Evolutionary conservation across 139 green algal species (phyloP).

Genomic region (Edaphochlamys debaryana): DNA sequence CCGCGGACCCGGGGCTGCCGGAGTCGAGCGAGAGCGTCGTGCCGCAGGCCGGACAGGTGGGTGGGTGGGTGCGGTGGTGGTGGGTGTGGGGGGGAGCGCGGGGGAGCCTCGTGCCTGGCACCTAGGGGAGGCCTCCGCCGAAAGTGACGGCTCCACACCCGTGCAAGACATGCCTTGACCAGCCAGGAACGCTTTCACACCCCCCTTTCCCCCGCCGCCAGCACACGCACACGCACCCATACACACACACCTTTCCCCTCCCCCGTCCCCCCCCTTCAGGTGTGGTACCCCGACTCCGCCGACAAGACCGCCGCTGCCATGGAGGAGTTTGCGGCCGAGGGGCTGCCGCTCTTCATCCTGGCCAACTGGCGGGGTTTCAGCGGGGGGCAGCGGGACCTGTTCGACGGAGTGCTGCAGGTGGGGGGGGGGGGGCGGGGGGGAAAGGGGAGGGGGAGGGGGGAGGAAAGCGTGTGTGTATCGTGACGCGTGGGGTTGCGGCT

Average conservation of each 20-base stretch:
- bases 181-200: no score
- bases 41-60: constrained; percentile 68
- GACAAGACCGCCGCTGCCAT: constrained; percentile 97
- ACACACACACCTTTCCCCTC: no score
- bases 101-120: no score
- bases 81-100: no score
- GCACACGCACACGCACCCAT: no score
- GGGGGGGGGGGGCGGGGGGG: background rate
- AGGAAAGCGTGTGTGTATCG: background rate
- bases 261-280: constrained; percentile 57
- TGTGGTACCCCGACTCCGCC: constrained; percentile 98
- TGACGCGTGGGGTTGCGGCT: background rate
- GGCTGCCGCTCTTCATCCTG: constrained; percentile 96
- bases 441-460: background rate
- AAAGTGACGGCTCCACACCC: no score
- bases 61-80: background rate
- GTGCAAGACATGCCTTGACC: no score
- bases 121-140: no score
- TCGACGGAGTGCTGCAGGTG: constrained; percentile 98
- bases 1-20: constrained; percentile 92
- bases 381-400: constrained; percentile 96
- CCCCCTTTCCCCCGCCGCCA: no score
- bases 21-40: constrained; percentile 79
- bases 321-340: constrained; percentile 96
- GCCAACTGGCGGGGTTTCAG: constrained; percentile 99